Evolutionary conservation across 2,329 filamentous ascomycete species (phyloP), one percentile per base, ranked within the genome.

Genomic region (Fusarium verrucosum): DNA sequence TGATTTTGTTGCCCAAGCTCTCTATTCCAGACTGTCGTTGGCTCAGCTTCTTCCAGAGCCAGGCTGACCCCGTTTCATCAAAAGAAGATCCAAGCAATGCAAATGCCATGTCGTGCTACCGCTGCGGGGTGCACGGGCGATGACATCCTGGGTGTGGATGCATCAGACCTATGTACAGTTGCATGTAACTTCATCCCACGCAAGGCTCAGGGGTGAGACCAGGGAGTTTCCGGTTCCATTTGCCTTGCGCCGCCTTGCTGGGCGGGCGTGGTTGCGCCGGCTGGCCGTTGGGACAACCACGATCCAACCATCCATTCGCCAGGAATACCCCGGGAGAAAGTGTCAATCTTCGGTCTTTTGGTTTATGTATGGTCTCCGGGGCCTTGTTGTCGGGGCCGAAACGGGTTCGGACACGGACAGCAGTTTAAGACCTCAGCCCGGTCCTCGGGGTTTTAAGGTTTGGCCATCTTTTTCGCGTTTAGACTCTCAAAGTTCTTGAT

Each of bases 231-330:
- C 16, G 33, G 11, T 37, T 38, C 26, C 22, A 32, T 28, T 42
- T 19, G 33, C 32, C 19, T 40, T 35, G 43, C 20, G 50, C 53
- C 66, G 66, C 61, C 60, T 62, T 58, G 64, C 50, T 56, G 60
- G 60, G 66, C 63, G 53, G 60, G 50, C 47, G 28, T 62, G 50
- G 64, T 58, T 66, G 45, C 53, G 45, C 62, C 58, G 37, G 53
- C 46, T 33, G 42, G 54, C 54, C 47, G 57, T 68, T 65, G 56
- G 66, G 60, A 50, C 64, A 49, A 62, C 68, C 57, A 51, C 47
- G 67, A 70, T 68, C 64, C 61, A 57, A 60, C 54, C 58, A 43
- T 26, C 55, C 57, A 60, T 60, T 60, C 51, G 37, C 58, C 46
- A 66, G 38, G 37, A 25, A 28, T n/a, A 14, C 41, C 62, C 43